Base-by-base conservation (phyloP, 441 rosid genomes). In the Populus trichocarpa region DNA sequence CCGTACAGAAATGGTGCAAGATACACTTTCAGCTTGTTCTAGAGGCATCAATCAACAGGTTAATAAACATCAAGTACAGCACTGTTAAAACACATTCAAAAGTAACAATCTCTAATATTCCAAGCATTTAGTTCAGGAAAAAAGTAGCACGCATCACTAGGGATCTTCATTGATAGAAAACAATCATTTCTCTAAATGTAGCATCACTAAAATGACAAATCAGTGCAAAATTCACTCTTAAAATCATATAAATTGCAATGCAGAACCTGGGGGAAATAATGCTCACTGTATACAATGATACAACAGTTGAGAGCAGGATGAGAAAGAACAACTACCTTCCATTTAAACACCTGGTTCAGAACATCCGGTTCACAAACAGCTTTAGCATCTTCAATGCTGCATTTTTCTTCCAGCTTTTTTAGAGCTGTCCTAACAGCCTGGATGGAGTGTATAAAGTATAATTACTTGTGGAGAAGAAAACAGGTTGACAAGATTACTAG, bases 401-500 rank as follows among this genome's bases (percentile, higher is more conserved):
- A 85, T 69, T 93, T 93, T 71, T 85, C 85, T 75, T 91, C 95
- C 40, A 93, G 85, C 88, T 82, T 91, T 87, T 87, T 84, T 53
- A 89, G 81, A 70, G 99, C 99, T 81, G 95, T 84, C 81, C 86
- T 88, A 81, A 90, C 82, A 84, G 98, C 99, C 99, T 96, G 86
- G 46, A 75, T n/a, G 26, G 8, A 67, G 42, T 14, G 23, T 57
- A 71, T 32, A 61, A 73, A 69, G 18, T 65, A 77, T 18, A 50
- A 64, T 76, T 38, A 69, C 38, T 76, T 14, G 23, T 69, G 70
- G n/a, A 23, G 32, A 69, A 69, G 22, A 74, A 76, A 76, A 53
- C 33, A 67, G 23, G 40, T 66, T 28, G 46, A 14, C 12, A n/a
- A 63, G n/a, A 63, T 63, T 63, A 63, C 28, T 63, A n/a, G 28